Evolutionary conservation across 1,284 basidiomycete species (phyloP), one percentile per base, ranked within the genome.

Genomic region (Apiotrichum mycotoxinovorans): DNA sequence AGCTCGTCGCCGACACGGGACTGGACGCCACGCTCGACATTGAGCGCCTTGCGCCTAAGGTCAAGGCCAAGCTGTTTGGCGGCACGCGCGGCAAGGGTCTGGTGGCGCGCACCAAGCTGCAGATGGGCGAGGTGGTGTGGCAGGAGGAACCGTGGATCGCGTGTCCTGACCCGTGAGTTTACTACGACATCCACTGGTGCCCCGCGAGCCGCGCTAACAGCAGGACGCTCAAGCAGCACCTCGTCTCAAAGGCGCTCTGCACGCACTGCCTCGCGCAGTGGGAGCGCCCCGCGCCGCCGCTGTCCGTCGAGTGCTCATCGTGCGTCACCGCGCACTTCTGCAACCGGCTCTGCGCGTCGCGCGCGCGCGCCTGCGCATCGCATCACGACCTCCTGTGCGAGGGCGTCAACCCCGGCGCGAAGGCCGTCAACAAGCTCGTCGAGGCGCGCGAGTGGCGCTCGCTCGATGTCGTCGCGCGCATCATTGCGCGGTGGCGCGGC

Each of bases 61-160:
- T 89, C 14, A 79, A 83, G 52, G 86, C 88, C 2, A 82, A 81
- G 66, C 83, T 85, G 75, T 91, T 91, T 68, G 80, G 84, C 50
- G 79, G 81, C 52, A 78, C 80, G 59, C 91, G 87, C 68, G 91
- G 91, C 11, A 93, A 94, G 67, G 91, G 91, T 0, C 79, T 94
- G 30, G 83, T 93, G 1, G 88, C 89, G 1, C 83, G 77, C 26
- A 81, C 84, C 52, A 78, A 81, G 47, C 86, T 93, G 56, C 74
- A 78, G 14, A 81, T 84, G 65, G 89, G 87, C 0, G 88, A 92
- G 61, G 78, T 84, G 11, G 69, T 94, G 7, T 94, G 91, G 87
- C 87, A 85, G 58, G 91, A 94, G 70, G 75, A 79, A 20, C 79
- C 80, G 2, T 80, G 78, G 68, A 66, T 80, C 20, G 72, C 59